Conservation (phyloP, 129 eudicot genomes). For the Arctium lappa region DNA sequence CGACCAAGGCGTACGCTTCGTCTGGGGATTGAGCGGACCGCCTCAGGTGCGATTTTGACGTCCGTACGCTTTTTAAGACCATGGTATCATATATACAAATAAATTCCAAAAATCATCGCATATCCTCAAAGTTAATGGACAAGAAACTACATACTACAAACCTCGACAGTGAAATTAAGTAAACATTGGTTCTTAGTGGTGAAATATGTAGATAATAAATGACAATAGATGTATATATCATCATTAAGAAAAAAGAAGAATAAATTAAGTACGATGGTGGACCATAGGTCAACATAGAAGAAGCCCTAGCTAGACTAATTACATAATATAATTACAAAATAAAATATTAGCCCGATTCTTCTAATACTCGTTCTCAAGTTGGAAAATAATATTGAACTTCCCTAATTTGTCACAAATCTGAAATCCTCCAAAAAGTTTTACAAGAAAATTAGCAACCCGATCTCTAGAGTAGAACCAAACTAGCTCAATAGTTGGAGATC, state of each 20-base stretch:
- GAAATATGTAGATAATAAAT: neutral
- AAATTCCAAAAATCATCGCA: neutral
- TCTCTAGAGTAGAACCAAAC: neutral
- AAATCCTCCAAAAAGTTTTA: neutral
- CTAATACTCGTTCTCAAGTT: neutral
- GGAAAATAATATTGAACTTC: neutral
- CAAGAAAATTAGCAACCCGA: neutral
- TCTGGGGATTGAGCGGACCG: too few relatives aligned
- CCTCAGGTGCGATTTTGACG: too few relatives aligned
- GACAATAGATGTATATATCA: neutral
- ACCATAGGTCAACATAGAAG: neutral
- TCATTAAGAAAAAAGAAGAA: too few relatives aligned
- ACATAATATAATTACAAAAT: neutral
- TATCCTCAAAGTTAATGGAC: neutral
- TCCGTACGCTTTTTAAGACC: too few relatives aligned
- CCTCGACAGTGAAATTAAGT: neutral
- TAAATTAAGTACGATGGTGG: neutral
- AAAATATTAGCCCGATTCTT: neutral
- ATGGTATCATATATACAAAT: too few relatives aligned
- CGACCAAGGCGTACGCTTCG: too few relatives aligned
- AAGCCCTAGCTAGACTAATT: neutral
- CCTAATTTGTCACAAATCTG: neutral
- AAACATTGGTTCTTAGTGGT: neutral
- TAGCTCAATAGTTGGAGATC: neutral
- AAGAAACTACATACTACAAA: neutral